A percentile compares a stretch with the other conserved stretches of the same genome.
phyloP scores from a whole-genome alignment of 2,329 filamentous ascomycete genomes.

The Fusarium camptoceras region DNA sequence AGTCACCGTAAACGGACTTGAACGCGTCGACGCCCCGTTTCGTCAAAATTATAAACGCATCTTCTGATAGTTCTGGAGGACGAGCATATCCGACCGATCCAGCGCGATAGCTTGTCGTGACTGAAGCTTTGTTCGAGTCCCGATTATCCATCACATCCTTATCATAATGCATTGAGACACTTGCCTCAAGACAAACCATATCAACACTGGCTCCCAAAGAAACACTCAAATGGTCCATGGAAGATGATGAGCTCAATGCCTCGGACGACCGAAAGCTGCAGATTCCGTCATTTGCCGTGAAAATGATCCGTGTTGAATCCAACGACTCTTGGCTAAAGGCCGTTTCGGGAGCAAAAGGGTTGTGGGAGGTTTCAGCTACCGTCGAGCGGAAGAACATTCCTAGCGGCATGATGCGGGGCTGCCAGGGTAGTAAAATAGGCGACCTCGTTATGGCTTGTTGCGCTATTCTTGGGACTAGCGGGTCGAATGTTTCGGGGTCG shows the following conservation, averaged over 20 bases:
- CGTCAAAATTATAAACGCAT: neutral
- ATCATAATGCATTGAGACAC: conserved; percentile 1
- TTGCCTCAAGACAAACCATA: neutral
- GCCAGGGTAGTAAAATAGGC: neutral
- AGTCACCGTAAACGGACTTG: neutral
- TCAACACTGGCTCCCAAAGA: neutral
- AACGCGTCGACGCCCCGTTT: neutral
- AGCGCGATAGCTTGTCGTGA: conserved; percentile 1
- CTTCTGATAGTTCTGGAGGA: neutral
- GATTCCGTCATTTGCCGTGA: neutral
- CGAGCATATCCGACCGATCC: neutral
- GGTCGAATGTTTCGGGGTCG: neutral
- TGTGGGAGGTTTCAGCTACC: neutral
- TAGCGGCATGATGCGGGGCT: neutral
- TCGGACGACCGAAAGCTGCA: neutral
- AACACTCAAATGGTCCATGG: neutral
- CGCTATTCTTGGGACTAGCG: neutral
- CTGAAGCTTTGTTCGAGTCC: neutral
- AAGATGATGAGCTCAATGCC: neutral
- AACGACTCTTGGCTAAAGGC: neutral
- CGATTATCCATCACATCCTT: neutral
- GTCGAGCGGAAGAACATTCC: neutral
- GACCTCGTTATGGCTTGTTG: neutral
- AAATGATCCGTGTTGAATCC: neutral
- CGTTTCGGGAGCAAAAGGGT: neutral